Base-by-base conservation (phyloP, 2,329 filamentous ascomycete species). In the Dactylonectria macrodidyma region DNA sequence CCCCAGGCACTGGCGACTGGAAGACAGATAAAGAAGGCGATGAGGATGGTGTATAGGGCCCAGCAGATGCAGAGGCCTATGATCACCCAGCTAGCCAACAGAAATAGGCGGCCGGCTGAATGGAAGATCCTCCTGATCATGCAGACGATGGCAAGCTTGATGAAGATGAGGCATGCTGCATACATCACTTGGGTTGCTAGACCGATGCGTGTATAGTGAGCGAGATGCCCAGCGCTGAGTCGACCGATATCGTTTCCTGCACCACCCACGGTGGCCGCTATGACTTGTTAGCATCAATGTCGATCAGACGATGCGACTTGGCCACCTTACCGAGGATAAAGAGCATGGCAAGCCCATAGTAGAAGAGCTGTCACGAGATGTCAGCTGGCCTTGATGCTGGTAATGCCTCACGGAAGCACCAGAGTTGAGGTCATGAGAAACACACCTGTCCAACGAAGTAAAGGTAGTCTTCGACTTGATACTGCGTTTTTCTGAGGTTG, bases 101-200 rank as follows among this genome's bases (percentile, higher is more conserved):
- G 54, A 6, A 70, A 65, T 24, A 41, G 58, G 24, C 47, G 30
- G 3, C 62, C 64, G 26, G 54, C 51, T 22, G 62, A 33, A 33
- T 38, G 52, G 30, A 70, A 70, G 48, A 70, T 66, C 34, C 66
- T 56, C 16, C 65, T 59, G 38, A 70, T 57, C 62, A 70, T 65
- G 10, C 56, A 46, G n/a, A 70, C 55, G 16, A 70, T 58, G 24
- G 62, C 57, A 9, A 66, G 24, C 14, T 70, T 68, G 62, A 70
- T 62, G 36, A 65, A 70, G n/a, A 59, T 51, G 3, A 68, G 62
- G 11, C 58, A 62, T 5, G 65, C 47, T 33, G 57, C 66, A 47
- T 70, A 70, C 10, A 68, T 36, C 3, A 68, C 56, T 14, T 68
- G 68, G 34, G 57, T 63, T 8, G 68, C 66, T 11, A 70, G 51